These are phyloP conservation scores for Vaucheria bursata DNA, from an alignment of 352 stramenopile genomes.

Conservation along the genomic window DNA sequence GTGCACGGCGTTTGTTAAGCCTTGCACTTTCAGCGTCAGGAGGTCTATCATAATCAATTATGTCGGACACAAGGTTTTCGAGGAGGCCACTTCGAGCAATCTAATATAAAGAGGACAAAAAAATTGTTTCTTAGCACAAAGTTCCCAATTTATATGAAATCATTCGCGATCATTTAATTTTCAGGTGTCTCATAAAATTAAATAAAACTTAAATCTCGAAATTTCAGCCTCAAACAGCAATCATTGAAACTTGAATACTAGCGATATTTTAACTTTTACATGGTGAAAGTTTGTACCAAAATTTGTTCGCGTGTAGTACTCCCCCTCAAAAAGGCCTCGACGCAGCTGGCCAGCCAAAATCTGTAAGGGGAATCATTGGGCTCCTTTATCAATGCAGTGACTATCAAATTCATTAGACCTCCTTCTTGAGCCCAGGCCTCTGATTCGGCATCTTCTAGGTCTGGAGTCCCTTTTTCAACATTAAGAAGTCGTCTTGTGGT, in stretches of 20 bases:
- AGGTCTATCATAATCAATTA: slow-evolving; percentile 17
- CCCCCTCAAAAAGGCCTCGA: slow-evolving; percentile 85
- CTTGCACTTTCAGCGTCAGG: background rate
- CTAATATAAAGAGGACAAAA: no score
- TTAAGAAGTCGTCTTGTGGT: background rate
- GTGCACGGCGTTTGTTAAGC: slow-evolving; percentile 55
- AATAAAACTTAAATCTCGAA: no score
- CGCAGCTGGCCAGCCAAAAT: slow-evolving; percentile 89
- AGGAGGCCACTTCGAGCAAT: slow-evolving; percentile 74
- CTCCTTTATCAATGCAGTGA: slow-evolving; percentile 69
- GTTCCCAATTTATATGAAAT: no score
- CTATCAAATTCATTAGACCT: slow-evolving; percentile 72
- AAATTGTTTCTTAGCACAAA: no score
- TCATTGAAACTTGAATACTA: no score
- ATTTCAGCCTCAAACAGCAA: no score
- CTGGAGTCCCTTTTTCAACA: background rate
- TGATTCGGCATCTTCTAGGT: background rate
- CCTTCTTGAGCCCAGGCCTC: slow-evolving; percentile 17
- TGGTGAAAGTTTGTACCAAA: no score
- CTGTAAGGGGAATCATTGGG: slow-evolving; percentile 82
- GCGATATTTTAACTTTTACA: no score
- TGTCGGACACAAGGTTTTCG: slow-evolving; percentile 68
- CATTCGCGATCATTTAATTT: no score
- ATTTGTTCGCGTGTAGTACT: slow-evolving; percentile 69
- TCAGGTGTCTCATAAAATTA: no score